Conservation (phyloP, 805 yeast species). For the Isabelozyma heimii region DNA sequence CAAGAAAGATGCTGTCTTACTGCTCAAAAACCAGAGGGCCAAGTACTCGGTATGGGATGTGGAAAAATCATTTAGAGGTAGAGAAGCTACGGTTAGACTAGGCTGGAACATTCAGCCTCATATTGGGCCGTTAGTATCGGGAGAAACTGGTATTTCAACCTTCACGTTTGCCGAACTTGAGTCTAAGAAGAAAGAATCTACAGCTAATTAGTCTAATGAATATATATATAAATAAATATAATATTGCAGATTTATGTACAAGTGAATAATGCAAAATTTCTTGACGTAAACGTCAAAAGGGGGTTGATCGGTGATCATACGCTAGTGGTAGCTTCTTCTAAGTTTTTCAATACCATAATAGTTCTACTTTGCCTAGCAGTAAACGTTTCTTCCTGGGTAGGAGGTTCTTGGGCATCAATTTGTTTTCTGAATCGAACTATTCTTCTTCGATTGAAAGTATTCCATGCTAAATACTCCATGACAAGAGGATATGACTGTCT, state of each 20-base stretch:
- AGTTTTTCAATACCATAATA: not conserved
- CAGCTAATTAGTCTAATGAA: not conserved
- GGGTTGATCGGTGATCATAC: not conserved
- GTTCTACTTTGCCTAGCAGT: not conserved
- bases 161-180: slow-evolving; percentile 27
- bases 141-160: slow-evolving; percentile 41
- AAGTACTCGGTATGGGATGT: slow-evolving; percentile 90
- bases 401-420: not conserved
- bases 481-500: slow-evolving; percentile 34
- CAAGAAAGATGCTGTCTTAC: slow-evolving; percentile 56
- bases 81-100: slow-evolving; percentile 64
- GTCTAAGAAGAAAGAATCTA: slow-evolving; percentile 8
- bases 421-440: not conserved
- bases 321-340: not conserved
- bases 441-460: not conserved
- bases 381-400: not conserved
- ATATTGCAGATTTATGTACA: not conserved
- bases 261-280: not conserved
- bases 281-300: no score
- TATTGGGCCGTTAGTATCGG: slow-evolving; percentile 76
- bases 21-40: slow-evolving; percentile 52
- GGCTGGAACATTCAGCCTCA: slow-evolving; percentile 94
- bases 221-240: no score
- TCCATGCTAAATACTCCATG: slow-evolving; percentile 21
- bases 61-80: slow-evolving; percentile 55